These are phyloP conservation scores for Crithidia fasciculata DNA, from an alignment of 208 protist genomes.

Conservation along the genomic window DNA sequence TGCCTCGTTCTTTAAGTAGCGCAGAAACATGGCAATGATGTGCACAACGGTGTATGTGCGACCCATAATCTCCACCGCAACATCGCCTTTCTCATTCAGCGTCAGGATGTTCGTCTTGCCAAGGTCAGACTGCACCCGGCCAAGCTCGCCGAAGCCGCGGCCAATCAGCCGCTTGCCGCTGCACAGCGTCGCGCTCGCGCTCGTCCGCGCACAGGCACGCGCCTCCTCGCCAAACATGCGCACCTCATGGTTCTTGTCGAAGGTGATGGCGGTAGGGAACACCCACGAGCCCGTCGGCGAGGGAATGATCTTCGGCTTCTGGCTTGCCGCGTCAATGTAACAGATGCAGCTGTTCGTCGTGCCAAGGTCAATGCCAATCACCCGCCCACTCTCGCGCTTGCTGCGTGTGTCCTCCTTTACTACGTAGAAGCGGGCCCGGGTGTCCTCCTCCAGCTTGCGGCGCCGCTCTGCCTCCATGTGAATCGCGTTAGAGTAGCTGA, in stretches of 20 bases:
- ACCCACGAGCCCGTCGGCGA: slow-evolving; percentile 92
- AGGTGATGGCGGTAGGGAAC: slow-evolving; percentile 90
- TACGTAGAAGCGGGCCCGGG: slow-evolving; percentile 68
- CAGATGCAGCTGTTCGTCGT: slow-evolving; percentile 98
- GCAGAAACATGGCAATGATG: slow-evolving; percentile 94
- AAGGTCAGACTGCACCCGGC: slow-evolving; percentile 77
- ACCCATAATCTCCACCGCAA: slow-evolving; percentile 90
- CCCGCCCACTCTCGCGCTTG: slow-evolving; percentile 57
- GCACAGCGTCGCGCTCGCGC: slow-evolving; percentile 88
- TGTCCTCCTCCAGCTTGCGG: slow-evolving; percentile 72
- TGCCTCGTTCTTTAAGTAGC: slow-evolving; percentile 88
- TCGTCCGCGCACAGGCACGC: slow-evolving; percentile 83
- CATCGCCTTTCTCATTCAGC: slow-evolving; percentile 85
- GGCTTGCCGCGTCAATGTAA: slow-evolving; percentile 81
- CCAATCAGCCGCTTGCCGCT: slow-evolving; percentile 92
- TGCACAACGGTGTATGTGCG: slow-evolving; percentile 91
- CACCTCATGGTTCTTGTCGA: slow-evolving; percentile 90
- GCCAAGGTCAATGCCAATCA: slow-evolving; percentile 98
- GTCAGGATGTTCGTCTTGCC: slow-evolving; percentile 90
- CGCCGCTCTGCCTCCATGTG: slow-evolving; percentile 81
- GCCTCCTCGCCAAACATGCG: slow-evolving; percentile 91
- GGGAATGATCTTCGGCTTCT: slow-evolving; percentile 89
- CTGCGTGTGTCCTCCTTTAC: slow-evolving; percentile 78
- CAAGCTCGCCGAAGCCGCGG: slow-evolving; percentile 85
- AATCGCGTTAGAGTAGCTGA: slow-evolving; percentile 82